Evolutionary conservation across 768 basidiomycete species (phyloP).

Genomic region (Lactarius trivialis): DNA sequence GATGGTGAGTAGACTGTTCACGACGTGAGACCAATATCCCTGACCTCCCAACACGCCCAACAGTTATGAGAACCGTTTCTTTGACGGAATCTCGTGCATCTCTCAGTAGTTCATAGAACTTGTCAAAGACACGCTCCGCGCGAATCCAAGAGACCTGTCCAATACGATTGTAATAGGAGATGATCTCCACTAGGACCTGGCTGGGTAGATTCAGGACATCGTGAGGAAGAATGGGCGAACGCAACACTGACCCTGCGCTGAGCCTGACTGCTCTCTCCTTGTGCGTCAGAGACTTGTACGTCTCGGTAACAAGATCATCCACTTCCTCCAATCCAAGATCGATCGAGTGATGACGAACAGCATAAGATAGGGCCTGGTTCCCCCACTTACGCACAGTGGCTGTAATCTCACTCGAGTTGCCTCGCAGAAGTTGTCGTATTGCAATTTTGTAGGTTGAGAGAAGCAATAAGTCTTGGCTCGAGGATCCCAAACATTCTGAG

Average conservation of each 20-base stretch:
- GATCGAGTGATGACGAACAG: slow-evolving; percentile 39
- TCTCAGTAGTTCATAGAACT: slow-evolving; percentile 20
- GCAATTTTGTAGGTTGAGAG: slow-evolving; percentile 34
- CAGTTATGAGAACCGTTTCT: slow-evolving; percentile 59
- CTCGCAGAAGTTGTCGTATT: slow-evolving; percentile 40
- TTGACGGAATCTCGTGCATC: slow-evolving; percentile 36
- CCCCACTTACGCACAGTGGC: slow-evolving; percentile 39
- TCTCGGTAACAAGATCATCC: slow-evolving; percentile 1
- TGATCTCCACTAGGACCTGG: slow-evolving; percentile 21
- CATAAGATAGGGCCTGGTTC: slow-evolving; percentile 36
- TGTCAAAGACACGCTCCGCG: slow-evolving; percentile 21
- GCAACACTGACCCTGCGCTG: slow-evolving; percentile 21
- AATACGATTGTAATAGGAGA: slow-evolving; percentile 17
- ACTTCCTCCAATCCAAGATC: slow-evolving; percentile 22
- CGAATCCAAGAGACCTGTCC: slow-evolving; percentile 13
- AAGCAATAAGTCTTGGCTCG: slow-evolving; percentile 17
- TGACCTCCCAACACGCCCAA: slow-evolving; percentile 49
- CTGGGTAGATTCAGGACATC: slow-evolving; percentile 1
- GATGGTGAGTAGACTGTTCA: neutral
- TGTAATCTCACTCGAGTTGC: slow-evolving; percentile 41
- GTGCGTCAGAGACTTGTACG: slow-evolving; percentile 6
- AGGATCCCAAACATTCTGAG: slow-evolving; percentile 16
- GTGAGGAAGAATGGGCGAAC: neutral
- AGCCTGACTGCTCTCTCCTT: slow-evolving; percentile 21
- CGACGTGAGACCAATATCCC: slow-evolving; percentile 9